These are phyloP conservation scores for Botrytis hyacinthi DNA, from an alignment of 2,329 filamentous ascomycete genomes.

Conservation along the genomic window DNA sequence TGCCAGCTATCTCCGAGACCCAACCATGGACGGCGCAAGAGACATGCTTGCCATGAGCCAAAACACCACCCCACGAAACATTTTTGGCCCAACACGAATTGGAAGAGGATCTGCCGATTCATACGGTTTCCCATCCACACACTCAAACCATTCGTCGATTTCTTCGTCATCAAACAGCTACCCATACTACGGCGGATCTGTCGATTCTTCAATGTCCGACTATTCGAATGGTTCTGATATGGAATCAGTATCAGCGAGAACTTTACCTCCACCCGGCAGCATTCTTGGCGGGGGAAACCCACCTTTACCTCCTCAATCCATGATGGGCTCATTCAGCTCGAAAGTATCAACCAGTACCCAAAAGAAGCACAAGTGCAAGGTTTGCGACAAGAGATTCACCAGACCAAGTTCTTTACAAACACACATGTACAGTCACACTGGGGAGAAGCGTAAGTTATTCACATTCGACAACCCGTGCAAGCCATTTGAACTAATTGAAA, in stretches of 20 bases:
- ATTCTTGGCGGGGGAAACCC: constrained; percentile 62
- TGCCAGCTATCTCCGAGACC: constrained; percentile 71
- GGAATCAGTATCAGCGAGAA: constrained; percentile 74
- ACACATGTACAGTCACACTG: constrained; percentile 98
- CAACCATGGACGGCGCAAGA: constrained; percentile 79
- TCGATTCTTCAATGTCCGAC: constrained; percentile 82
- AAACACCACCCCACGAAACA: constrained; percentile 87
- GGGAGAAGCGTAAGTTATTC: constrained; percentile 83
- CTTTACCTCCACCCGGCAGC: constrained; percentile 75
- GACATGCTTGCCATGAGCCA: constrained; percentile 96
- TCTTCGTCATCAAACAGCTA: constrained; percentile 81
- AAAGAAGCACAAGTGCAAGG: constrained; percentile 99
- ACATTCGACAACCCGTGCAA: not conserved
- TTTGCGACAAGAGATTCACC: constrained; percentile 97
- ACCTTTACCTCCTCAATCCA: constrained; percentile 86
- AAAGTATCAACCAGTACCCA: constrained; percentile 94
- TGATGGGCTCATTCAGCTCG: constrained; percentile 99
- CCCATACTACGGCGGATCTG: constrained; percentile 76
- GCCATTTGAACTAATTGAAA: constrained; percentile 11
- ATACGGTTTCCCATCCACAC: constrained; percentile 84
- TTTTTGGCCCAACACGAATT: constrained; percentile 66
- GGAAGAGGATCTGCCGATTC: constrained; percentile 76
- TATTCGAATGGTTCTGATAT: constrained; percentile 92
- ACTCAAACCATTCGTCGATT: constrained; percentile 86
- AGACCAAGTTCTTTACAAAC: constrained; percentile 92